These are phyloP conservation scores for Fusarium sp. DNA, from an alignment of 2,329 filamentous ascomycete species.

Conservation along the genomic window DNA sequence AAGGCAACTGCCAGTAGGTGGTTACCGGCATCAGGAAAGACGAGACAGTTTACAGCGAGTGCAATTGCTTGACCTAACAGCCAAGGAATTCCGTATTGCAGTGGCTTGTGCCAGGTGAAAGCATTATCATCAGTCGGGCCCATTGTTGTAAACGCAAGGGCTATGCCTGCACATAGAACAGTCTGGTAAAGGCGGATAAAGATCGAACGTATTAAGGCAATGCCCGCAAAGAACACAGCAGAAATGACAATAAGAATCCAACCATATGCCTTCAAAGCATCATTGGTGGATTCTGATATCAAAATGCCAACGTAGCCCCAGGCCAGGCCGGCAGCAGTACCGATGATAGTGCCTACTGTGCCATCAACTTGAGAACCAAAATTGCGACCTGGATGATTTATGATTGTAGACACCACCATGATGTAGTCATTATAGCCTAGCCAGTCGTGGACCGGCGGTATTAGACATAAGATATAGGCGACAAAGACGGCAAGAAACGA, in stretches of 20 bases:
- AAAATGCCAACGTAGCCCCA: constrained; percentile 65
- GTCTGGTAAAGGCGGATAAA: constrained; percentile 66
- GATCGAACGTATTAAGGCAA: constrained; percentile 64
- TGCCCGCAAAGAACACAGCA: constrained; percentile 60
- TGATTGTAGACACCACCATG: constrained; percentile 63
- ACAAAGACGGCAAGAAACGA: constrained; percentile 66
- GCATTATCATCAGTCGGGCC: constrained; percentile 55
- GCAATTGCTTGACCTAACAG: constrained; percentile 63
- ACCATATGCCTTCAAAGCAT: constrained; percentile 59
- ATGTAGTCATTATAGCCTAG: constrained; percentile 65
- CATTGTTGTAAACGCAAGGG: constrained; percentile 63
- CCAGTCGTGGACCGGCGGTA: constrained; percentile 58
- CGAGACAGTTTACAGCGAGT: constrained; percentile 56
- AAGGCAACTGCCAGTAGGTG: constrained; percentile 59
- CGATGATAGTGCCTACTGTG: constrained; percentile 60
- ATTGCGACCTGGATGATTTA: constrained; percentile 66
- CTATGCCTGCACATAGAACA: constrained; percentile 64
- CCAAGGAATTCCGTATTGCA: constrained; percentile 65
- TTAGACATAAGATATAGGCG: constrained; percentile 64
- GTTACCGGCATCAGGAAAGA: constrained; percentile 66
- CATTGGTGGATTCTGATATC: constrained; percentile 60
- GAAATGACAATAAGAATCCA: constrained; percentile 66
- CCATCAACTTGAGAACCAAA: constrained; percentile 68
- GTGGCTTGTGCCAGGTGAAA: constrained; percentile 61
- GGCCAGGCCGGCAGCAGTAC: constrained; percentile 62